A percentile compares a stretch with the other conserved stretches of the same genome.
Conservation (phyloP, 371 early-diverging fungal species). For the Dichotomocladium elegans region DNA sequence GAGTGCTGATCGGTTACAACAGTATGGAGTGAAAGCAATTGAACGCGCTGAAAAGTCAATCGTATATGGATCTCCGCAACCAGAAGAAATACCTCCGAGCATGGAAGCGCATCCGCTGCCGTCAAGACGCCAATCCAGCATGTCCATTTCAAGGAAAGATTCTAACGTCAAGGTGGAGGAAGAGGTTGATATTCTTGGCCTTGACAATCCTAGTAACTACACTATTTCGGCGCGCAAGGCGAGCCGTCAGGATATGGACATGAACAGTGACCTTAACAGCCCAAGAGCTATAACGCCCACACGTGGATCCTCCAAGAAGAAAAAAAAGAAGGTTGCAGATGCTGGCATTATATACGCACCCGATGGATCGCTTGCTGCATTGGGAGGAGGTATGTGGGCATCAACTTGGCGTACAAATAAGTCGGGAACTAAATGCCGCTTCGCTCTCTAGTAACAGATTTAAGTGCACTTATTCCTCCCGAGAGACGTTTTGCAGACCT, state of each 20-base stretch:
- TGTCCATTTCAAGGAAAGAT: slow-evolving; percentile 1
- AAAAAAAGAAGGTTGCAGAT: slow-evolving; percentile 43
- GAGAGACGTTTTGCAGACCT: slow-evolving; percentile 25
- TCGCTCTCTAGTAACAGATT: background rate
- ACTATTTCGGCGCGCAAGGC: slow-evolving; percentile 15
- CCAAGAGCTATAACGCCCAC: slow-evolving; percentile 29
- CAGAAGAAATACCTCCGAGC: background rate
- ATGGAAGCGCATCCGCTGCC: slow-evolving; percentile 3
- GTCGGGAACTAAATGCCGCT: background rate
- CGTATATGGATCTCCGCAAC: slow-evolving; percentile 30
- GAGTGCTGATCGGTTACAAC: slow-evolving; percentile 62
- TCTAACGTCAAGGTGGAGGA: slow-evolving; percentile 37
- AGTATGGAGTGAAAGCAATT: slow-evolving; percentile 54
- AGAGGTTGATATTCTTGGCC: slow-evolving; percentile 49
- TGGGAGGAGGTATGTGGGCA: slow-evolving; percentile 32
- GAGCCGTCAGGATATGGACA: slow-evolving; percentile 17
- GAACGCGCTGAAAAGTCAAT: slow-evolving; percentile 54
- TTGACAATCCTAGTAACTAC: slow-evolving; percentile 18
- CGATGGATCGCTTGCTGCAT: slow-evolving; percentile 40
- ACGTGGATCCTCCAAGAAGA: slow-evolving; percentile 30
- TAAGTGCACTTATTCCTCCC: slow-evolving; percentile 5
- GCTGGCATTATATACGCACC: slow-evolving; percentile 40
- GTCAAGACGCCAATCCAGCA: slow-evolving; percentile 2
- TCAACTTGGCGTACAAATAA: background rate
- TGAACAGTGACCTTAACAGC: slow-evolving; percentile 20